These are phyloP conservation scores for Triticum aestivum DNA, from an alignment of 176 grass and related monocot genomes.

Conservation along the genomic window IWGSC_CS_RefSeq_v2.1 NC_057800.1:552295361-552295860, in stretches of 20 bases:
- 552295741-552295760: slow-evolving; percentile 1
- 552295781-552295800: not conserved
- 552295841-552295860: not conserved
- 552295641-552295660: slow-evolving; percentile 9
- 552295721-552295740: slow-evolving; percentile 21
- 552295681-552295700: not conserved
- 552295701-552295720: slow-evolving; percentile 38
- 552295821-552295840: not conserved
- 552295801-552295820: slow-evolving; percentile 14
- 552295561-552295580: not conserved
- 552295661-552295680: slow-evolving; percentile 45
- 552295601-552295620: slow-evolving; percentile 23
- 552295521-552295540: not conserved
- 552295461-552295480: too few relatives aligned
- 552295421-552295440: not conserved
- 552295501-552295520: not conserved
- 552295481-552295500: too few relatives aligned
- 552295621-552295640: not conserved
- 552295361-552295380: too few relatives aligned
- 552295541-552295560: not conserved
- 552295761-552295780: slow-evolving; percentile 19
- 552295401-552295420: not conserved
- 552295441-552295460: too few relatives aligned
- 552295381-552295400: not conserved
- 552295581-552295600: not conserved